Conservation (phyloP, 139 green algal genomes). For the Micractinium sp. region DNA sequence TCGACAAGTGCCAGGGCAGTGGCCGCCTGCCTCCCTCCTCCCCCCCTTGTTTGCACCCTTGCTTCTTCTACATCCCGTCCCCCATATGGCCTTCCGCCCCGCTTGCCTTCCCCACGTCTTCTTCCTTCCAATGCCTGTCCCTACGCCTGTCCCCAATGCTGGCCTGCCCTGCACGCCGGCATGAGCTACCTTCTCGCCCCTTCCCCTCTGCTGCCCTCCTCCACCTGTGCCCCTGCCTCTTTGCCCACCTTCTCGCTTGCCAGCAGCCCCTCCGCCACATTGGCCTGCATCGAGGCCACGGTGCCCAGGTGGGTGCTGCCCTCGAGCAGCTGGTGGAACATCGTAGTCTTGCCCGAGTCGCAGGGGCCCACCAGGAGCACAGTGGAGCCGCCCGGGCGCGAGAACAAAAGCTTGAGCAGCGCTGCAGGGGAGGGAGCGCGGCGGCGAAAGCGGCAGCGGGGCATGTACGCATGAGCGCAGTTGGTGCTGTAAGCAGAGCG, state of each 20-base stretch:
- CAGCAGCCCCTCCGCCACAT: slow-evolving; percentile 42
- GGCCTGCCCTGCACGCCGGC: too few relatives aligned
- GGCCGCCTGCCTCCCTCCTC: too few relatives aligned
- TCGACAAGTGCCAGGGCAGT: too few relatives aligned
- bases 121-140: too few relatives aligned
- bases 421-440: slow-evolving; percentile 20
- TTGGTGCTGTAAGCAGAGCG: background rate
- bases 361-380: slow-evolving; percentile 74
- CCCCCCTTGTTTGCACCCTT: too few relatives aligned
- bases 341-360: slow-evolving; percentile 79
- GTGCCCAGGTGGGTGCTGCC: slow-evolving; percentile 62
- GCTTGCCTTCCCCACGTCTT: too few relatives aligned
- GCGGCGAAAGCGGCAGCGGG: background rate
- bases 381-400: slow-evolving; percentile 24
- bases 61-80: too few relatives aligned
- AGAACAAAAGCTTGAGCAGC: slow-evolving; percentile 11
- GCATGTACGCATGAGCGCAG: background rate
- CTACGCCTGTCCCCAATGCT: too few relatives aligned
- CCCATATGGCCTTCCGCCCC: too few relatives aligned
- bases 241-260: slow-evolving; percentile 35
- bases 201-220: too few relatives aligned
- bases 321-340: slow-evolving; percentile 79
- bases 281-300: slow-evolving; percentile 79
- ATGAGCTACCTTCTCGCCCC: too few relatives aligned
- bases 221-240: background rate